These are phyloP conservation scores for Thraustochytrium sp. DNA, from an alignment of 352 stramenopile genomes.

Conservation along the genomic window DNA sequence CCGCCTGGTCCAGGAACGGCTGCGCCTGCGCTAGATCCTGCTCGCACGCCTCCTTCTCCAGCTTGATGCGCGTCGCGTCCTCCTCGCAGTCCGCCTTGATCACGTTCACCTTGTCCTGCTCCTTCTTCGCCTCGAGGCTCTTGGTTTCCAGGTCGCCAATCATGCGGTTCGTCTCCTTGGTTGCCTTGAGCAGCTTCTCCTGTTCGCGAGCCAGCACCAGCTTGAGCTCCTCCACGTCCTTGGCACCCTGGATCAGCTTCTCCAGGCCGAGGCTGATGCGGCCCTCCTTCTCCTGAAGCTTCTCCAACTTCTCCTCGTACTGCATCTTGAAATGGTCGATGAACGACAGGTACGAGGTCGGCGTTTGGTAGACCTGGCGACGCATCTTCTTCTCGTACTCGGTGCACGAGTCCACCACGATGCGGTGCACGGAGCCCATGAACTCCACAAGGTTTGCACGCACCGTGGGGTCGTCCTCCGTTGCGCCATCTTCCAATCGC, in stretches of 20 bases:
- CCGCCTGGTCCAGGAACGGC: conserved; percentile 93
- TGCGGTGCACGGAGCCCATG: conserved; percentile 95
- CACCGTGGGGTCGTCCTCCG: conserved; percentile 61
- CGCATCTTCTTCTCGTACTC: conserved; percentile 98
- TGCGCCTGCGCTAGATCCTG: conserved; percentile 93
- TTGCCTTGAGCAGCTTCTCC: conserved; percentile 91
- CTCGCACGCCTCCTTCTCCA: conserved; percentile 90
- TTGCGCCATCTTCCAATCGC: conserved; percentile 47
- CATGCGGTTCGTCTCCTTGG: conserved; percentile 94
- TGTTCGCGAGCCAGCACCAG: conserved; percentile 91
- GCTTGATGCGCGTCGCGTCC: conserved; percentile 85
- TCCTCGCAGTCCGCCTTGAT: conserved; percentile 95
- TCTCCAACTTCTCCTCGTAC: conserved; percentile 73
- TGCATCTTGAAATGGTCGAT: conserved; percentile 96
- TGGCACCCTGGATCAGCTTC: conserved; percentile 92
- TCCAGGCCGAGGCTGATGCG: conserved; percentile 91
- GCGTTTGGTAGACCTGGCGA: conserved; percentile 92
- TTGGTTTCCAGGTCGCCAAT: conserved; percentile 89
- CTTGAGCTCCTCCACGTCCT: conserved; percentile 95
- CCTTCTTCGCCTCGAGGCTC: conserved; percentile 89
- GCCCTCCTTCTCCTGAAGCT: conserved; percentile 90
- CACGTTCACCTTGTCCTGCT: conserved; percentile 88
- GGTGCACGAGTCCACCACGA: conserved; percentile 92
- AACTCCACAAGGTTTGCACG: conserved; percentile 85
- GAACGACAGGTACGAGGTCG: conserved; percentile 96